phyloP scores from a whole-genome alignment of 805 yeast genomes.

The Ogataea naganishii region DNA sequence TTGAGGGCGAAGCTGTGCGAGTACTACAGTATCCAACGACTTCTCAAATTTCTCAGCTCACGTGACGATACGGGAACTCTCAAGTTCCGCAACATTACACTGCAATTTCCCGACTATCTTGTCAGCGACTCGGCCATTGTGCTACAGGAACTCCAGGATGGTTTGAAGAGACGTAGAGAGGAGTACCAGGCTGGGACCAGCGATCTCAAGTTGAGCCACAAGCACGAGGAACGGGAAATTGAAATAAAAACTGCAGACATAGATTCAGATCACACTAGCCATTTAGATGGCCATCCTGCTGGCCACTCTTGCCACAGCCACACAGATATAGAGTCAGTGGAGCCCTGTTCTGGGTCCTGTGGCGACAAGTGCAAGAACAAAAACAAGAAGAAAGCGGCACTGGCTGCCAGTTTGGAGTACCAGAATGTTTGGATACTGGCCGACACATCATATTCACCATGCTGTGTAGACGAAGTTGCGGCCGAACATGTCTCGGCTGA shows the following conservation, averaged over 20 bases:
- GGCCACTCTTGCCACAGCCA: too few relatives aligned
- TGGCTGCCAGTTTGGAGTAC: too few relatives aligned
- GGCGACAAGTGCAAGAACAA: conserved; percentile 18
- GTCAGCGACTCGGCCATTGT: conserved; percentile 74
- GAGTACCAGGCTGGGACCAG: conserved; percentile 6
- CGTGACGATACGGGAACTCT: conserved; percentile 19
- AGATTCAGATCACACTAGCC: conserved; percentile 11
- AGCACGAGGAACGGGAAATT: conserved; percentile 4
- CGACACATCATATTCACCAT: conserved; percentile 90
- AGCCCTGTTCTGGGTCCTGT: conserved; percentile 18
- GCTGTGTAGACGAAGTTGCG: conserved; percentile 96
- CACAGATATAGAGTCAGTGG: conserved; percentile 1
- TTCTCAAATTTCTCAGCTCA: conserved; percentile 13
- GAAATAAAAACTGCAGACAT: conserved; percentile 11
- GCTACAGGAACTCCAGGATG: conserved; percentile 41
- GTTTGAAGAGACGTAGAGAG: conserved; percentile 13
- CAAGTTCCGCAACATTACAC: conserved; percentile 47
- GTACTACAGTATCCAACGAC: conserved; percentile 42
- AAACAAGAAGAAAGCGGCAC: conserved; percentile 6
- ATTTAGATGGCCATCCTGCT: too few relatives aligned
- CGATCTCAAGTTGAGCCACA: conserved; percentile 1
- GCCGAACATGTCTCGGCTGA: conserved; percentile 88
- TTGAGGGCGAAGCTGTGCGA: conserved; percentile 28
- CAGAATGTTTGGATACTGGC: conserved; percentile 72
- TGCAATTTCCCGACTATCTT: conserved; percentile 84